Conservation (phyloP, 2,329 filamentous ascomycete genomes). For the Sclerotiophoma versabilis region DNA sequence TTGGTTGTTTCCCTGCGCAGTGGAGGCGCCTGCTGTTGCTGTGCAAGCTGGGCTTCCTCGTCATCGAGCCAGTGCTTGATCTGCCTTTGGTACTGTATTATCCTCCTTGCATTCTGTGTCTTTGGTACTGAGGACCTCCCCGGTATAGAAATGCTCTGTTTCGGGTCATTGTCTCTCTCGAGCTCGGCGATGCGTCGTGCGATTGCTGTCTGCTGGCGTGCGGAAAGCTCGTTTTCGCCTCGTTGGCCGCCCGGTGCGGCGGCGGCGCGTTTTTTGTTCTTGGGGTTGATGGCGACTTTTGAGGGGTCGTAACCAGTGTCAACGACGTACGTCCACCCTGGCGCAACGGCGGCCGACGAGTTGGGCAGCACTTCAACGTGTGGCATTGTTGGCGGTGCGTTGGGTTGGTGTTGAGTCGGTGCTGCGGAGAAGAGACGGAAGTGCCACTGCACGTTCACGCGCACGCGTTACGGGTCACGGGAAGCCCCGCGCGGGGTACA, state of each 20-base stretch:
- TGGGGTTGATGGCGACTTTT: conserved; percentile 60
- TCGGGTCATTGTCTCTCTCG: conserved; percentile 72
- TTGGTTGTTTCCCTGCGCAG: conserved; percentile 23
- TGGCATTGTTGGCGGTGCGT: conserved; percentile 56
- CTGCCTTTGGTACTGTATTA: conserved; percentile 80
- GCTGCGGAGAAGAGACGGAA: conserved; percentile 11
- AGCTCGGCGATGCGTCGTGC: conserved; percentile 82
- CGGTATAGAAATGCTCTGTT: conserved; percentile 53
- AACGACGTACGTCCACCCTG: conserved; percentile 92
- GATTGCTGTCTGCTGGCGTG: conserved; percentile 82
- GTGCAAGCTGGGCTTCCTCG: conserved; percentile 71
- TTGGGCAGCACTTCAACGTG: conserved; percentile 83
- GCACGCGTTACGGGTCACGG: background rate
- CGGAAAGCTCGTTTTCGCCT: conserved; percentile 69
- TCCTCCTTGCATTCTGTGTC: conserved; percentile 72
- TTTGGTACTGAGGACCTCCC: conserved; percentile 51
- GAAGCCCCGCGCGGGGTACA: conserved; percentile 7
- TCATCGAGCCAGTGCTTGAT: conserved; percentile 85
- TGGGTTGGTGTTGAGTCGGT: conserved; percentile 1
- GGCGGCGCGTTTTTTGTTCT: conserved; percentile 71
- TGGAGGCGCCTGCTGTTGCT: conserved; percentile 46
- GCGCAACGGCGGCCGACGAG: conserved; percentile 72
- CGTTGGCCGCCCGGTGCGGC: conserved; percentile 38
- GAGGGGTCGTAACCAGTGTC: conserved; percentile 70
- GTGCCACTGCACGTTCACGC: conserved; percentile 14